Base-by-base conservation (phyloP, 345 rosid species). In the Combretum micranthum region DNA sequence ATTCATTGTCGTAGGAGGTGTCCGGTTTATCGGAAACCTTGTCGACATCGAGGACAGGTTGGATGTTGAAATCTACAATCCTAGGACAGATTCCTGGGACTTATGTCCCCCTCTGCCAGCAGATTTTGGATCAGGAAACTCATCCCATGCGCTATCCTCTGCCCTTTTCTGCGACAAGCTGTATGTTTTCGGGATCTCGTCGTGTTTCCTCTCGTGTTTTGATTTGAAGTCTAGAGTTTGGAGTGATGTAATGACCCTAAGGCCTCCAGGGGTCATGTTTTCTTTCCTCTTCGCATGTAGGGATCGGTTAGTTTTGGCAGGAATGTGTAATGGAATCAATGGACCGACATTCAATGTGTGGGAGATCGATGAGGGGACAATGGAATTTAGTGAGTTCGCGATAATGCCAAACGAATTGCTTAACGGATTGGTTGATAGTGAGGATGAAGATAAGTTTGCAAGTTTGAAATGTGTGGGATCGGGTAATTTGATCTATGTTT, bases 401-500 rank as follows among this genome's bases (percentile, higher is more conserved):
- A 65, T 78, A 15, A 85, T 90, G 97, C 96, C 96, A 3, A 73
- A 70, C 20, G 69, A 63, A 47, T 69, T 85, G 72, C 75, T 90
- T 19, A 67, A 57, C 50, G 78, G 81, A 16, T 65, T 89, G 72
- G 92, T 83, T 37, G 93, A 83, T 55, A 62, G 55, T n/a, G 84
- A 80, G 53, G 97, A 87, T 53, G 80, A 80, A 37, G 80, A 83
- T 43, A 87, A 74, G 62, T 90, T 73, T 51, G 90, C 80, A 12
- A 83, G 78, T 69, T 71, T 90, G 82, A 90, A 85, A 79, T 87
- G 97, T 43, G 87, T 85, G n/a, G 97, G 88, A 15, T 66, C 77
- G 52, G 94, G 96, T 20, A 70, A 77, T 59, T 73, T 90, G 54
- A 58, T 90, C 1, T 90, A 87, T 63, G 91, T 90, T 42, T 85